Evolutionary conservation across 163 green algal genomes (phyloP).

Genomic region (Chloromonas sp.): DNA sequence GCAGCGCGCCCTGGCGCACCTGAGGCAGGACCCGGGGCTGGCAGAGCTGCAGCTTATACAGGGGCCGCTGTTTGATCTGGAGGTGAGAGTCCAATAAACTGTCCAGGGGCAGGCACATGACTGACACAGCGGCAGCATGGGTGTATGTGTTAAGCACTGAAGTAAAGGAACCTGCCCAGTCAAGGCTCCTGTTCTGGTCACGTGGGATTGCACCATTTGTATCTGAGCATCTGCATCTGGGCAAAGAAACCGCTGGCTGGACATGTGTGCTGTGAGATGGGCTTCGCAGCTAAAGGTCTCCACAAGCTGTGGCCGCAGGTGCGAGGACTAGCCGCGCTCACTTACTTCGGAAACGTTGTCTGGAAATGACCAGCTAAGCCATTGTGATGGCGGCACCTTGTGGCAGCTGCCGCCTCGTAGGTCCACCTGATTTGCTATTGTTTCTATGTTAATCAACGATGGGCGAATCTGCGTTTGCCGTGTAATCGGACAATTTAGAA

Average conservation of each 20-base stretch:
- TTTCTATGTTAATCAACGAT: no score
- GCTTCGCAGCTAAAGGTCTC: background rate
- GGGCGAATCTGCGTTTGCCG: no score
- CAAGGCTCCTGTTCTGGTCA: background rate
- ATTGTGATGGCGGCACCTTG: no score
- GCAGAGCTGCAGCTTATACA: conserved; percentile 70
- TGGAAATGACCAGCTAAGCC: conserved; percentile 56
- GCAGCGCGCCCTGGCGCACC: conserved; percentile 62
- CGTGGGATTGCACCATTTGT: background rate
- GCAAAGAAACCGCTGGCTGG: background rate
- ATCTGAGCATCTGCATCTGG: background rate
- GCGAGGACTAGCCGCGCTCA: conserved; percentile 75
- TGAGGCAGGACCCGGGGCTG: conserved; percentile 64
- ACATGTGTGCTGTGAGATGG: background rate
- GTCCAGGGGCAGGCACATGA: background rate
- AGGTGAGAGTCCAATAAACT: conserved; percentile 59
- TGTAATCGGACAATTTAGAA: no score
- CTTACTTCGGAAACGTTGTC: conserved; percentile 88
- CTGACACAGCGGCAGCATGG: background rate
- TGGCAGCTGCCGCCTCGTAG: no score
- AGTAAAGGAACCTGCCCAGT: background rate
- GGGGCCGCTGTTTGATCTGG: conserved; percentile 89
- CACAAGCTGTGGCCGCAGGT: background rate
- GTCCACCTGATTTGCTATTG: no score
- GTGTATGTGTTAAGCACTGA: background rate